Evolutionary conservation across 2,329 filamentous ascomycete species (phyloP), one percentile per base, ranked within the genome.

Genomic region (Alternaria atra): DNA sequence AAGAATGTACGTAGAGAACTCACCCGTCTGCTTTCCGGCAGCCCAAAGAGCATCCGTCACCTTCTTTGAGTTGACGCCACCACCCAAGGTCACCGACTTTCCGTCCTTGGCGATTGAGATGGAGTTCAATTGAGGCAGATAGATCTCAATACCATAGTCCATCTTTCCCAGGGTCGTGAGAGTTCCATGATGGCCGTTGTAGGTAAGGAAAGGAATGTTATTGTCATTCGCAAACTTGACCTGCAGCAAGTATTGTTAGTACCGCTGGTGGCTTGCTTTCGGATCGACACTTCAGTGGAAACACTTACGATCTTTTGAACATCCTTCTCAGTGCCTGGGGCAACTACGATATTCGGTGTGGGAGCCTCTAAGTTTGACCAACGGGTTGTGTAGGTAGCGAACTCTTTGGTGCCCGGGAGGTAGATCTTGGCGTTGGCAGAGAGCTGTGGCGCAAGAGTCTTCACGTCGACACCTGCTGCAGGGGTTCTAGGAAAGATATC

Each of bases 131-230:
- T 83, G 77, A 46, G 73, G 70, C 61, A 87, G 61, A 53, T 79
- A 81, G 53, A 87, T 86, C 62, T 82, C 80, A n/a, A 87, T 83
- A 4, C 85, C 85, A 52, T 79, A 73, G 4, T 82, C 66, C 79
- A 87, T 83, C 39, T 73, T 78, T 0, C 81, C 83, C 2, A 87
- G 66, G 0, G 83, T 84, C 40, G 79, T 84, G 44, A 84, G 77
- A 3, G 82, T 76, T 4, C 85, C 86, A 58, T 88, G 86, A 2
- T 77, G 80, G 13, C 84, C 83, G 67, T 84, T 86, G 69, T 79
- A 82, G 0, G 84, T 82, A 2, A 88, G 80, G 62, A 88, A 86
- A 0, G 85, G 84, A 2, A 86, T 58, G 2, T 77, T 67, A 46
- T 80, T 72, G 37, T 77, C 67, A 64, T 83, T 84, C 42, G 85